Evolutionary conservation across 1,284 basidiomycete genomes (phyloP).

Genomic region (Ganoderma leucocontextum): DNA sequence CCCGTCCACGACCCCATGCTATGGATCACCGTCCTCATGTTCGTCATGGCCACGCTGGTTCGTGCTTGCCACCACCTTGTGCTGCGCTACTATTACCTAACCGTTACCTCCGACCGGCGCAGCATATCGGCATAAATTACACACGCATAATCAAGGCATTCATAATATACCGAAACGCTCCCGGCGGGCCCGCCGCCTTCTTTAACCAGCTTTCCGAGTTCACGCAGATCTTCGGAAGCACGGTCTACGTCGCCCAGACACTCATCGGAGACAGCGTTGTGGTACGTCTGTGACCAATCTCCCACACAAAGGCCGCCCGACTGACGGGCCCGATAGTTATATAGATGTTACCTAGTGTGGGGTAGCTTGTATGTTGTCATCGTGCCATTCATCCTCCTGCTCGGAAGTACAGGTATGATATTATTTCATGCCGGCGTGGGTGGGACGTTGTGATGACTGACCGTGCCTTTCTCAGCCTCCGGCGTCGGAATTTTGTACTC

Average conservation of each 20-base stretch:
- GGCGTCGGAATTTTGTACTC: constrained; percentile 28
- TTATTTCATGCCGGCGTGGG: background rate
- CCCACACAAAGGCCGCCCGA: background rate
- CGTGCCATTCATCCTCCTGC: constrained; percentile 19
- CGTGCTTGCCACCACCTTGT: background rate
- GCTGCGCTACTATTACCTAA: background rate
- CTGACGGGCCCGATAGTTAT: constrained; percentile 9
- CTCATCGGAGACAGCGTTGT: constrained; percentile 22
- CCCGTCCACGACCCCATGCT: constrained; percentile 20
- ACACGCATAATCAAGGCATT: constrained; percentile 36
- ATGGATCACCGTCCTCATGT: constrained; percentile 22
- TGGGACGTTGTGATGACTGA: background rate
- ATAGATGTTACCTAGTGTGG: constrained; percentile 25
- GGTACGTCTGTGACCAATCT: constrained; percentile 3
- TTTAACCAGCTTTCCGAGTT: constrained; percentile 34
- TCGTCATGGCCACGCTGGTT: constrained; percentile 22
- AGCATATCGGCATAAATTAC: constrained; percentile 37
- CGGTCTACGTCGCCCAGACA: constrained; percentile 37
- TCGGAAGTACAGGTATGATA: constrained; percentile 18
- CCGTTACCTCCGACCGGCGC: background rate
- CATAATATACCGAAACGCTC: constrained; percentile 29
- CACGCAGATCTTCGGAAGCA: constrained; percentile 38
- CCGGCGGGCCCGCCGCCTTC: constrained; percentile 36
- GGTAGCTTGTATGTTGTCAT: constrained; percentile 11
- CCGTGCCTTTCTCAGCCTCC: constrained; percentile 15